Evolutionary conservation across 148 eudicot species (phyloP).

Genomic region (Heliosperma pusillum): DNA sequence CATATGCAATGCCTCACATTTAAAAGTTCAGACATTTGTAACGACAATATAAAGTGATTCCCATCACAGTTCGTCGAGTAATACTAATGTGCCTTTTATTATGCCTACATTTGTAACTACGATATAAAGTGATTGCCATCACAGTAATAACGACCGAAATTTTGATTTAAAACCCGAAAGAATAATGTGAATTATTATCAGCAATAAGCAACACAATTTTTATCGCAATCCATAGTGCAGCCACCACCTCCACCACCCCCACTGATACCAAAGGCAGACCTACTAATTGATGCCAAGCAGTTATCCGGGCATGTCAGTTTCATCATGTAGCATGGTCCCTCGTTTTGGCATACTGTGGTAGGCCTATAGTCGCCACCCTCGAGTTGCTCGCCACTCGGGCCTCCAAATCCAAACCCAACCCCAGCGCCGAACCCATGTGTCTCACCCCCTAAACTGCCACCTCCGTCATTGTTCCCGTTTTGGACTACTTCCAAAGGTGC

Average conservation of each 20-base stretch:
- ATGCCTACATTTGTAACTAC: too few species aligned
- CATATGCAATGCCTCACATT: too few species aligned
- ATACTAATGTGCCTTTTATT: too few species aligned
- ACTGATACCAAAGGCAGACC: constrained; percentile 69
- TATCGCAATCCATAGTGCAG: constrained; percentile 83
- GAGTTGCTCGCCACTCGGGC: constrained; percentile 61
- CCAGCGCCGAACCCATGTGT: constrained; percentile 41
- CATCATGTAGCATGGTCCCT: constrained; percentile 75
- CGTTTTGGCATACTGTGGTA: constrained; percentile 49
- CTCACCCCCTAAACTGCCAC: not conserved
- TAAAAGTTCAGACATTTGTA: too few species aligned
- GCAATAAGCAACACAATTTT: constrained; percentile 68
- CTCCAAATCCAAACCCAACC: constrained; percentile 69
- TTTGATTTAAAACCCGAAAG: too few species aligned
- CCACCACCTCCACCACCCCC: constrained; percentile 92
- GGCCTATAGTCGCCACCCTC: constrained; percentile 46
- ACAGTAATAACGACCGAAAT: too few species aligned
- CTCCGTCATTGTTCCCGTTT: not conserved
- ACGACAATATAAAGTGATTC: too few species aligned
- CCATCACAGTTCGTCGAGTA: too few species aligned
- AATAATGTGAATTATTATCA: not conserved
- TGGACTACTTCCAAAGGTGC: not conserved
- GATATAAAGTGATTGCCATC: too few species aligned
- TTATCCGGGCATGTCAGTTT: constrained; percentile 79
- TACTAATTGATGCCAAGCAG: constrained; percentile 64